phyloP scores from a whole-genome alignment of 805 yeast species.

The Cyberlindnera saturnus region DNA sequence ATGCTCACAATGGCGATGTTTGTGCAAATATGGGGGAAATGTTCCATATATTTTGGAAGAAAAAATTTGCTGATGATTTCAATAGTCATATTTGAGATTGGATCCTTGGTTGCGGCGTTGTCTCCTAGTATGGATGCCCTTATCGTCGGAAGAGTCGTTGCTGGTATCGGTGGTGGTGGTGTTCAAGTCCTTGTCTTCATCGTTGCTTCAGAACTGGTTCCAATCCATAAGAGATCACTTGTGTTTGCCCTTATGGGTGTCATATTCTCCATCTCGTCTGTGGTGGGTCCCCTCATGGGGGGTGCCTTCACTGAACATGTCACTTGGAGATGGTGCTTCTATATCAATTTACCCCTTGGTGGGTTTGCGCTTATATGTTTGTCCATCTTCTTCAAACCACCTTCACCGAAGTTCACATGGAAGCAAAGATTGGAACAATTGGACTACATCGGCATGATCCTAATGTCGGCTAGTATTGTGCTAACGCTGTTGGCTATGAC shows the following conservation, averaged over 20 bases:
- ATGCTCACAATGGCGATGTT: conserved; percentile 47
- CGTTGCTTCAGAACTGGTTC: conserved; percentile 46
- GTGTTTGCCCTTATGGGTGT: conserved; percentile 19
- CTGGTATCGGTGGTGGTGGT: conserved; percentile 74
- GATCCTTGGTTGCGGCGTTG: conserved; percentile 54
- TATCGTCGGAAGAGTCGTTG: conserved; percentile 65
- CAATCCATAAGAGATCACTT: conserved; percentile 25
- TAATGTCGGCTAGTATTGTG: conserved; percentile 38
- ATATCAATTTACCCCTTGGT: conserved; percentile 62
- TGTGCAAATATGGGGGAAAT: conserved; percentile 51
- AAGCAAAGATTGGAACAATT: conserved; percentile 34
- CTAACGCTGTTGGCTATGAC: conserved; percentile 43
- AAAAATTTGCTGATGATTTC: conserved; percentile 24
- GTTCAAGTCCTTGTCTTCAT: conserved; percentile 52
- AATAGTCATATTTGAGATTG: conserved; percentile 44
- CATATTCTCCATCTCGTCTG: conserved; percentile 43
- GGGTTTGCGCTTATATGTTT: conserved; percentile 40
- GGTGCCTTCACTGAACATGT: conserved; percentile 56
- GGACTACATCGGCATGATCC: conserved; percentile 43
- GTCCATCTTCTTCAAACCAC: conserved; percentile 40
- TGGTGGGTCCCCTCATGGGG: conserved; percentile 60
- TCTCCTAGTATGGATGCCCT: conserved; percentile 49
- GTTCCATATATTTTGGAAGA: conserved; percentile 53
- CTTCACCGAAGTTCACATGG: conserved; percentile 35
- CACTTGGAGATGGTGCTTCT: conserved; percentile 76